These are phyloP conservation scores for Amborella trichopoda DNA, from an alignment of 164 flowering plant species.

Conservation along the genomic window DNA sequence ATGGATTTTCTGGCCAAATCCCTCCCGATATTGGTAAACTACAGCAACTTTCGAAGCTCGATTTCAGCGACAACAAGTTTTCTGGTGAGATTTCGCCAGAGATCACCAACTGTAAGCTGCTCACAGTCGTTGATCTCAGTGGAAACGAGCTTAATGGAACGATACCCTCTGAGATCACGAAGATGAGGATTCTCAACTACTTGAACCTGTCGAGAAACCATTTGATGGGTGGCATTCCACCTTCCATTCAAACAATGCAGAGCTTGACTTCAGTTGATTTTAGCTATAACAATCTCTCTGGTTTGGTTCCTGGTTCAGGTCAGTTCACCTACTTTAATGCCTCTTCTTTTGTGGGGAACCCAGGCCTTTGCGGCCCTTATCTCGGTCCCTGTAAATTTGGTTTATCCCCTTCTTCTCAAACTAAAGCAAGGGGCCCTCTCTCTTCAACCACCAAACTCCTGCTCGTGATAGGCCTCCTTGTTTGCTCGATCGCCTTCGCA, in stretches of 20 bases:
- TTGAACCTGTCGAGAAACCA: conserved; percentile 77
- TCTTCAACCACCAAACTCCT: conserved; percentile 77
- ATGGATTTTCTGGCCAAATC: conserved; percentile 59
- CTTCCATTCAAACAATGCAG: conserved; percentile 67
- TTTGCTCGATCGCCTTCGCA: conserved; percentile 86
- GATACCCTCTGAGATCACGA: conserved; percentile 63
- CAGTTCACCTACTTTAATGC: conserved; percentile 94
- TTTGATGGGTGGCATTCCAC: conserved; percentile 66
- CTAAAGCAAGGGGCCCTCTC: conserved; percentile 49
- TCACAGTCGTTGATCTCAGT: conserved; percentile 84
- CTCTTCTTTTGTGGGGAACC: conserved; percentile 81
- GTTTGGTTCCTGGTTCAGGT: conserved; percentile 84
- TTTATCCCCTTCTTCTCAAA: conserved; percentile 22
- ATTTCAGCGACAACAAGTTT: conserved; percentile 66
- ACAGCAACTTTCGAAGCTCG: conserved; percentile 87
- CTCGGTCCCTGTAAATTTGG: conserved; percentile 75
- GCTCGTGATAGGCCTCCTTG: conserved; percentile 79
- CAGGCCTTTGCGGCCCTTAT: conserved; percentile 85
- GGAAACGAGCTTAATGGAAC: conserved; percentile 68
- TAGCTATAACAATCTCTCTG: conserved; percentile 82
- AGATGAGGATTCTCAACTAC: conserved; percentile 78
- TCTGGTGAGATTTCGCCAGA: conserved; percentile 62
- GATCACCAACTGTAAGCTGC: conserved; percentile 65
- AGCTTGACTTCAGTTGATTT: conserved; percentile 92
- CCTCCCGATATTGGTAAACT: conserved; percentile 70